These are phyloP conservation scores for Plasmodium blacklocki DNA, from an alignment of 169 alveolate genomes.

Conservation along the genomic window DNA sequence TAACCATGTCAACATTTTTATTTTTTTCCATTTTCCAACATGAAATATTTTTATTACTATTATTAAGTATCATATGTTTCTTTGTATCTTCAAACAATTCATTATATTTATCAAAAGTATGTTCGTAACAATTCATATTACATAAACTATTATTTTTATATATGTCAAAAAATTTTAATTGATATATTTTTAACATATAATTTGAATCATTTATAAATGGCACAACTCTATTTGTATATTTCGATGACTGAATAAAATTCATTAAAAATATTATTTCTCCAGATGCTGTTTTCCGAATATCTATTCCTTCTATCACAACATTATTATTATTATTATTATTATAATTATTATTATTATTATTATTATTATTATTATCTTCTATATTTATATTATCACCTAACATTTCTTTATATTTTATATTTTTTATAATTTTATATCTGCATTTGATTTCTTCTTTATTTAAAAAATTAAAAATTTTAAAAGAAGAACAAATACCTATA, in stretches of 20 bases:
- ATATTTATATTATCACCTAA: constrained; percentile 59
- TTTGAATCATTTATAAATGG: constrained; percentile 35
- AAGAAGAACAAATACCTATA: constrained; percentile 62
- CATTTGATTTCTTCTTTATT: constrained; percentile 71
- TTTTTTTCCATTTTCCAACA: not conserved
- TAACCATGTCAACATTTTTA: not conserved
- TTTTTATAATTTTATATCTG: constrained; percentile 43
- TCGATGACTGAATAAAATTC: constrained; percentile 41
- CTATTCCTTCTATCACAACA: constrained; percentile 56
- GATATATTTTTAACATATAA: constrained; percentile 23
- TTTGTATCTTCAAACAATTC: not conserved
- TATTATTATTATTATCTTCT: constrained; percentile 6
- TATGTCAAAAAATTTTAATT: constrained; percentile 28
- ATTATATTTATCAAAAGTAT: not conserved
- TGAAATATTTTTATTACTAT: not conserved
- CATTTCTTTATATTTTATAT: constrained; percentile 53
- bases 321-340: constrained; percentile 12
- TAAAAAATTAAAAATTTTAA: constrained; percentile 60
- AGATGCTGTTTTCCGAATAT: not conserved
- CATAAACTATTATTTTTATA: not conserved
- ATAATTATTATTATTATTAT: not conserved
- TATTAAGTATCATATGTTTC: not conserved
- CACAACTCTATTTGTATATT: constrained; percentile 9
- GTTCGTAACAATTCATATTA: too few species aligned
- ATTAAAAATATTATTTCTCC: constrained; percentile 9